phyloP scores from a whole-genome alignment of 495 filamentous ascomycete species.

The Parathielavia hyrcaniae region DNA sequence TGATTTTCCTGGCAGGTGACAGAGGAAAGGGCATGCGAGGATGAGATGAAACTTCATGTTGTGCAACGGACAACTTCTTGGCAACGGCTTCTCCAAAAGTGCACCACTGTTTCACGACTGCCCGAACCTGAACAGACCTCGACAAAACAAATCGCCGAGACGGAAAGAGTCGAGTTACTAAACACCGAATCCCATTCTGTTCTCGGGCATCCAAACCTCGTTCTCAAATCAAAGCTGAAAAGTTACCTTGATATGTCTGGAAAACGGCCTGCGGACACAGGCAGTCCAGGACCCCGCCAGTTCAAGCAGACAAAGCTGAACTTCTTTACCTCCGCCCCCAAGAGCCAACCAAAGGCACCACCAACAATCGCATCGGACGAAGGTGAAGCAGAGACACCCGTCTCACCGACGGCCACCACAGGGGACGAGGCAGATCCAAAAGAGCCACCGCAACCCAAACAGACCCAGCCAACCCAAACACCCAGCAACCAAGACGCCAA shows the following conservation, averaged over 20 bases:
- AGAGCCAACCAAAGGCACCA: background rate
- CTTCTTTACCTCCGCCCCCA: constrained; percentile 10
- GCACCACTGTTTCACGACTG: too few relatives aligned
- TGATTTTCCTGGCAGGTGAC: too few relatives aligned
- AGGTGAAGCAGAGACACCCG: background rate
- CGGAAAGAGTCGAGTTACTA: too few relatives aligned
- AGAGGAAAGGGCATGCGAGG: too few relatives aligned
- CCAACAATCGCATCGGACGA: background rate
- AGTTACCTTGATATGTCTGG: constrained; percentile 3
- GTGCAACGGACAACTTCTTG: too few relatives aligned
- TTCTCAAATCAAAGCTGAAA: background rate
- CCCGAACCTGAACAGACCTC: too few relatives aligned
- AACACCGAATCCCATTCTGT: background rate
- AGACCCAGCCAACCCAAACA: background rate
- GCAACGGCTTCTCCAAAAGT: background rate
- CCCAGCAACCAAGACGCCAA: background rate
- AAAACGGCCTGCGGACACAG: constrained; percentile 2
- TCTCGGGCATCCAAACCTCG: background rate
- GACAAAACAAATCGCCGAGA: too few relatives aligned
- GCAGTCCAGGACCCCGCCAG: background rate
- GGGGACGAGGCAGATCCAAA: background rate
- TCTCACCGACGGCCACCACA: background rate
- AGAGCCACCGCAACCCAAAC: background rate
- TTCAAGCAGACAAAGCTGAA: constrained; percentile 23
- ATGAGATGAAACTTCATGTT: too few relatives aligned